phyloP scores from a whole-genome alignment of 78 protist species.

The Protostelium mycophagum region DNA sequence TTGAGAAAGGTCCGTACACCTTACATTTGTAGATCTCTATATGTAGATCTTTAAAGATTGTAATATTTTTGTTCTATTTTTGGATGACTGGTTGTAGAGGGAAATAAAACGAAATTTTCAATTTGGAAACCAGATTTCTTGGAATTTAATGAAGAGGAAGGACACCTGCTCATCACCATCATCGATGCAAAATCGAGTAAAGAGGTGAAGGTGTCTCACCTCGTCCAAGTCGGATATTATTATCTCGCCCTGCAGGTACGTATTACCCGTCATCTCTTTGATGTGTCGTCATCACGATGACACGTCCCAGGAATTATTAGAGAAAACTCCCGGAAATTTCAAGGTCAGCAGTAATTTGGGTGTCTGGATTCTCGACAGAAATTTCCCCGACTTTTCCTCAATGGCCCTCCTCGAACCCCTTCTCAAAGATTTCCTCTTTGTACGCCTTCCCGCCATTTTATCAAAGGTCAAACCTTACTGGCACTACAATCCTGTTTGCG shows the following conservation, averaged over 20 bases:
- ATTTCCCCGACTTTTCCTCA: not conserved
- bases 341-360: not conserved
- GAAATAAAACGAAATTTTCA: no score
- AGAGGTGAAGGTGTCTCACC: not conserved
- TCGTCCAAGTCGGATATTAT: not conserved
- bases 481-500: not conserved
- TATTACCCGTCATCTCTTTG: no score
- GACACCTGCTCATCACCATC: not conserved
- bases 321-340: not conserved
- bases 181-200: not conserved
- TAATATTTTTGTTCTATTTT: not conserved
- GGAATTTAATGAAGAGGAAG: not conserved
- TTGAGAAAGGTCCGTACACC: not conserved
- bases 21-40: not conserved
- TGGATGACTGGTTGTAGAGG: no score
- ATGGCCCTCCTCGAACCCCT: not conserved
- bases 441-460: not conserved
- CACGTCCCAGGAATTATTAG: no score
- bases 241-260: not conserved
- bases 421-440: not conserved
- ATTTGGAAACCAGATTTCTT: not conserved
- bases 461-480: not conserved
- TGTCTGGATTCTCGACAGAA: not conserved
- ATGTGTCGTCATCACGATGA: no score
- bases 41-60: not conserved